Conservation (phyloP, 331 rosid genomes). For the Rhamnella rubrinervis region DNA sequence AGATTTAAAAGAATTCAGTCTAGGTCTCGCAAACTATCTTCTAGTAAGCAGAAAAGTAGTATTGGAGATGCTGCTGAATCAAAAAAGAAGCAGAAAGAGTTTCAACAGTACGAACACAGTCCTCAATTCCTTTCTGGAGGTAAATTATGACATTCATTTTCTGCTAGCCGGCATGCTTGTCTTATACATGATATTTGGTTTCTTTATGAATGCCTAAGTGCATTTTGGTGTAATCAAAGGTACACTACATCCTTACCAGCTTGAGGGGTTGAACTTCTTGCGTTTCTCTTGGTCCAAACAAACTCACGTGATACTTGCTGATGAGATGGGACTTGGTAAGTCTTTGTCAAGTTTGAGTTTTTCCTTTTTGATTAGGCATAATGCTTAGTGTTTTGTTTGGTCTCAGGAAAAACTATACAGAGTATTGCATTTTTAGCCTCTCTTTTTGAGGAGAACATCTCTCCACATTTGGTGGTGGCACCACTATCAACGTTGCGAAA, state of each 20-base stretch:
- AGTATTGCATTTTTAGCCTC: constrained; percentile 98
- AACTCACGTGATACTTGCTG: constrained; percentile 98
- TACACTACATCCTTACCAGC: constrained; percentile 93
- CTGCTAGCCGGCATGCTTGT: constrained; percentile 9
- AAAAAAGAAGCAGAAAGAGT: constrained; percentile 77
- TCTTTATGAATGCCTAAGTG: constrained; percentile 26
- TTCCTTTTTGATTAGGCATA: constrained; percentile 20
- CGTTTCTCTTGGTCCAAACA: constrained; percentile 99
- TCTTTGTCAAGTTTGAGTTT: constrained; percentile 11
- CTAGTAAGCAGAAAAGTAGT: constrained; percentile 57
- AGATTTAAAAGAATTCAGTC: constrained; percentile 71
- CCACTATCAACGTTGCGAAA: constrained; percentile 96
- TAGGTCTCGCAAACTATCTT: constrained; percentile 53
- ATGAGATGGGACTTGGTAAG: constrained; percentile 99
- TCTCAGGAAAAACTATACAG: constrained; percentile 95
- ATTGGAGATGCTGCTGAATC: constrained; percentile 53
- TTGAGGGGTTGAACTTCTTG: constrained; percentile 96
- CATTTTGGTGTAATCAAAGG: constrained; percentile 54
- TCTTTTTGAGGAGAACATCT: constrained; percentile 65
- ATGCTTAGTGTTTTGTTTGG: constrained; percentile 15
- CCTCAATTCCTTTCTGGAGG: constrained; percentile 92
- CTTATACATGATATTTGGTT: constrained; percentile 20
- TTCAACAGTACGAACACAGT: constrained; percentile 84
- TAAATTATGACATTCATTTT: constrained; percentile 26
- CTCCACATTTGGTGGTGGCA: constrained; percentile 97